Evolutionary conservation across 345 rosid species (phyloP).

Genomic region (Eucalyptus regnans): DNA sequence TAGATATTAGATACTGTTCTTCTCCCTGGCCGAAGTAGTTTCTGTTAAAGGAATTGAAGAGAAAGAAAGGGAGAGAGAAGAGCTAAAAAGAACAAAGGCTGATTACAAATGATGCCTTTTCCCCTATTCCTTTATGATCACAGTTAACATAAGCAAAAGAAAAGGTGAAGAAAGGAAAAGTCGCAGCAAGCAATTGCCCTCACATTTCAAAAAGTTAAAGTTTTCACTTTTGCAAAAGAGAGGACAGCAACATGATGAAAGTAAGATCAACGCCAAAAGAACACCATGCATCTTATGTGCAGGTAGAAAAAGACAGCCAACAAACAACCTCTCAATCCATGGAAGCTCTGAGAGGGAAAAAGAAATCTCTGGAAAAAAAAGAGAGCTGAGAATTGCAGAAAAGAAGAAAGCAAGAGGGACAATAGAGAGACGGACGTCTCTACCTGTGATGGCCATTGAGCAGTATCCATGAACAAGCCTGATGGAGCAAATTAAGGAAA

Average conservation of each 20-base stretch:
- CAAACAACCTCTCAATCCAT: background rate
- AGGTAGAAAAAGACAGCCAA: background rate
- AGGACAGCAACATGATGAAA: background rate
- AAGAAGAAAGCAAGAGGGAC: background rate
- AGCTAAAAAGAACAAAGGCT: background rate
- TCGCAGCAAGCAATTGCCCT: background rate
- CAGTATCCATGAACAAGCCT: conserved; percentile 77
- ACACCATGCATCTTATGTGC: background rate
- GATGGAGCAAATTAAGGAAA: background rate
- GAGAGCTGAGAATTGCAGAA: background rate
- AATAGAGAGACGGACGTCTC: background rate
- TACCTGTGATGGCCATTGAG: conserved; percentile 83
- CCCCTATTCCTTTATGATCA: background rate
- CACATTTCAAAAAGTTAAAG: background rate
- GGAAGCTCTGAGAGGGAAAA: background rate
- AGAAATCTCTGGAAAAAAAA: background rate
- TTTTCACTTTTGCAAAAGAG: background rate
- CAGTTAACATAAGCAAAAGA: background rate
- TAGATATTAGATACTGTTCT: background rate
- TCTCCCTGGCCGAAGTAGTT: background rate
- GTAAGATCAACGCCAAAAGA: background rate
- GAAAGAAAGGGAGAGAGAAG: background rate
- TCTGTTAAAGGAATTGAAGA: background rate
- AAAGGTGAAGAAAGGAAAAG: background rate
- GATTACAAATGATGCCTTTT: background rate